These are phyloP conservation scores for Yarrowia sp. DNA, from an alignment of 805 yeast genomes.

Conservation along the genomic window DNA sequence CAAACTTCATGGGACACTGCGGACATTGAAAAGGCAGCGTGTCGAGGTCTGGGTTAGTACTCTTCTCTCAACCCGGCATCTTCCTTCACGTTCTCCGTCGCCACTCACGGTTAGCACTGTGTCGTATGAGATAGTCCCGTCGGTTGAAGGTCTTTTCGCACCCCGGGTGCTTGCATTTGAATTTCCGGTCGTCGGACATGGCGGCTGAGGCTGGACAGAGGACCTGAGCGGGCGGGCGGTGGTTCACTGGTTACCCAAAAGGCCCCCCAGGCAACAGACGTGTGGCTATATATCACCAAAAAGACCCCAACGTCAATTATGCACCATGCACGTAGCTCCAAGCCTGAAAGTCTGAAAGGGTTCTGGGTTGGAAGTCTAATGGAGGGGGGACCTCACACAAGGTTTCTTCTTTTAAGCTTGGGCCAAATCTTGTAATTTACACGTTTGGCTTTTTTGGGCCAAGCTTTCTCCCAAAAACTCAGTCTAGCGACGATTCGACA, in stretches of 20 bases:
- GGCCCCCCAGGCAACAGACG: neutral
- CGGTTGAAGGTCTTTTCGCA: slow-evolving; percentile 49
- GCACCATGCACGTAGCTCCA: slow-evolving; percentile 37
- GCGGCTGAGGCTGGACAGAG: neutral
- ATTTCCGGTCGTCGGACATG: slow-evolving; percentile 41
- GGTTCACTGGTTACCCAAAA: neutral
- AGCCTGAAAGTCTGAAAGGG: slow-evolving; percentile 24
- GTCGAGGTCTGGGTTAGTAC: slow-evolving; percentile 42
- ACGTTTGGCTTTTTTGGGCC: too few species aligned
- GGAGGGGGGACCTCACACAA: neutral
- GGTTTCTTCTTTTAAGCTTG: neutral
- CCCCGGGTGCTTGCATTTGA: slow-evolving; percentile 50
- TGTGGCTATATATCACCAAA: slow-evolving; percentile 32
- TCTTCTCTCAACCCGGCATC: too few species aligned
- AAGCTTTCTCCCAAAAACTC: neutral
- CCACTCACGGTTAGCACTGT: slow-evolving; percentile 45
- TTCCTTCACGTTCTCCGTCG: too few species aligned
- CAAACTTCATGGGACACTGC: slow-evolving; percentile 39
- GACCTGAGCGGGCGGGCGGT: neutral
- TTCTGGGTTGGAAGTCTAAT: slow-evolving; percentile 19
- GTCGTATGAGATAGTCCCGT: slow-evolving; percentile 49
- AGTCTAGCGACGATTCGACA: slow-evolving; percentile 7
- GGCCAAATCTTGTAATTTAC: neutral
- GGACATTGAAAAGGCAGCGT: slow-evolving; percentile 43
- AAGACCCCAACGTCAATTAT: slow-evolving; percentile 30